phyloP scores from a whole-genome alignment of 2,329 filamentous ascomycete species.

The Penicillium sp. region DNA sequence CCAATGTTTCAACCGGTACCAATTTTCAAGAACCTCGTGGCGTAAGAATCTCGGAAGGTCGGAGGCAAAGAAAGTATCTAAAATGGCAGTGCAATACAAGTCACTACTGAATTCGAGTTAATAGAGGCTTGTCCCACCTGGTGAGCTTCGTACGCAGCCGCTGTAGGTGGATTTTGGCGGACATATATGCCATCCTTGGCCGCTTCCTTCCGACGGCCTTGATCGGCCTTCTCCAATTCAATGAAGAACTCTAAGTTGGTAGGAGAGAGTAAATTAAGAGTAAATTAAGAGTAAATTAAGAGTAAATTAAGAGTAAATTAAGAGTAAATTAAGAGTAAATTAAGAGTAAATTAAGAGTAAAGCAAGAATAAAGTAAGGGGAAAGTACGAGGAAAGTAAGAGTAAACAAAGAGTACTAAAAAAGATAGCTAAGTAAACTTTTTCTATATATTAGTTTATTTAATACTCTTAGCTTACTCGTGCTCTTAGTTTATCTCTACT shows the following conservation, averaged over 20 bases:
- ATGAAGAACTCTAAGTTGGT: slow-evolving; percentile 1
- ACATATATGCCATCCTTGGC: not conserved
- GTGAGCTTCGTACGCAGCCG: not conserved
- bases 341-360: too few relatives aligned
- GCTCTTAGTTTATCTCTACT: too few relatives aligned
- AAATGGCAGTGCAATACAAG: not conserved
- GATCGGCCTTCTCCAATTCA: slow-evolving; percentile 1
- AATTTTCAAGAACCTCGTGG: not conserved
- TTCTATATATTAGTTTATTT: too few relatives aligned
- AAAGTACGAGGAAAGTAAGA: too few relatives aligned
- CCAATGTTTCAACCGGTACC: not conserved
- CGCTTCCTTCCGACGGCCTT: slow-evolving; percentile 1
- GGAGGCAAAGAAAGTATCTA: not conserved
- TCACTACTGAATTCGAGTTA: not conserved
- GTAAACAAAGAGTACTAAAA: too few relatives aligned
- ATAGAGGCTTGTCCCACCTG: not conserved
- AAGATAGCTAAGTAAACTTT: too few relatives aligned
- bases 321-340: too few relatives aligned
- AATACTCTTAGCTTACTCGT: too few relatives aligned
- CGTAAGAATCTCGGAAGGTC: not conserved
- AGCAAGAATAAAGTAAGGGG: not conserved
- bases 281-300: too few relatives aligned
- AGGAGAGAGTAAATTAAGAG: not conserved
- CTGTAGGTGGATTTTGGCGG: not conserved
- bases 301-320: too few relatives aligned